Conservation (phyloP, 2,329 filamentous ascomycete genomes). For the Alternaria dauci region DNA sequence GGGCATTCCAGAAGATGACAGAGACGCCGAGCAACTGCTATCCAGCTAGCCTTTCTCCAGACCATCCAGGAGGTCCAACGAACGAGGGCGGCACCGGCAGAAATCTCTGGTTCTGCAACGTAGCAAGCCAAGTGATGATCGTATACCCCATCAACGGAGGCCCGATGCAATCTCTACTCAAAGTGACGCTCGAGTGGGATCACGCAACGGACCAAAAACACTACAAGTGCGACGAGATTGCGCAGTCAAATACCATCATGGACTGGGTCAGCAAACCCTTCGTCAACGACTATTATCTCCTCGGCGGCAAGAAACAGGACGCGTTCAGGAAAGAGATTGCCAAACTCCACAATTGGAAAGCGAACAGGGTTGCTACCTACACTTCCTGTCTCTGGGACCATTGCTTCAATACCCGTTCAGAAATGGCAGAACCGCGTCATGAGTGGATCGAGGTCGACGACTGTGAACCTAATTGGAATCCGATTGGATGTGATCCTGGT, state of each 20-base stretch:
- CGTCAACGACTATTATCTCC: not conserved
- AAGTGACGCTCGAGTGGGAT: constrained; percentile 3
- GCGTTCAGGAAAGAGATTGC: not conserved
- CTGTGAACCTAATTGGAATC: not conserved
- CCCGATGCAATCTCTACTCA: constrained; percentile 3
- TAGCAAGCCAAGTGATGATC: constrained; percentile 3
- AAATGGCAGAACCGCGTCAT: not conserved
- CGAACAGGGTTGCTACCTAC: not conserved
- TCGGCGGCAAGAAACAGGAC: not conserved
- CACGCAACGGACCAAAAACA: not conserved
- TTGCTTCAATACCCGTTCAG: not conserved
- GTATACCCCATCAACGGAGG: constrained; percentile 10
- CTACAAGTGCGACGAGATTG: not conserved
- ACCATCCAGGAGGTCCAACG: too few species aligned
- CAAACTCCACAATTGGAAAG: not conserved
- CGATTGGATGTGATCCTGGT: not conserved
- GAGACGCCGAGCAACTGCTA: not conserved
- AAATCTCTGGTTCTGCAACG: constrained; percentile 3
- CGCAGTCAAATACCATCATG: not conserved
- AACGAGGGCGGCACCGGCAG: not conserved
- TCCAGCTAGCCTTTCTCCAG: not conserved
- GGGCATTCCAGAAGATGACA: constrained; percentile 9
- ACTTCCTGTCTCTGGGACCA: not conserved
- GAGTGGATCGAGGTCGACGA: not conserved
- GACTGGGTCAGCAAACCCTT: not conserved